Percentiles rank a stretch among this genome's conserved stretches.
phyloP scores from a whole-genome alignment of 2,329 filamentous ascomycete genomes.

The Curvularia eragrostidis region DNA sequence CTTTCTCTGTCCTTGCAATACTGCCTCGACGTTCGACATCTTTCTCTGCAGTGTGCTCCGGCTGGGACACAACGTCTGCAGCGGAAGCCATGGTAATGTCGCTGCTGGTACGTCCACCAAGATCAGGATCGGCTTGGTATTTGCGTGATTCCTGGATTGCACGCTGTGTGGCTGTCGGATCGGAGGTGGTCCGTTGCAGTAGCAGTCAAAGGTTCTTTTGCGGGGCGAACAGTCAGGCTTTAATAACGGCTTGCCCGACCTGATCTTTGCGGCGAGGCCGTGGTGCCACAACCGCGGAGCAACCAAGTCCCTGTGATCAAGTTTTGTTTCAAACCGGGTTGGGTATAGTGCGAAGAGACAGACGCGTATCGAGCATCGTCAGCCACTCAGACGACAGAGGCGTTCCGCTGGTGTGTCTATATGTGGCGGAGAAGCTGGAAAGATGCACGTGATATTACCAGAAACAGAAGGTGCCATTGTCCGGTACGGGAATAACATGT shows the following conservation, averaged over 20 bases:
- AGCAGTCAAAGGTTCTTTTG: neutral
- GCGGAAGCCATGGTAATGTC: constrained; percentile 24
- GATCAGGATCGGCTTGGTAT: neutral
- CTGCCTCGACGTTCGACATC: constrained; percentile 35
- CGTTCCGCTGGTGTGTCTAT: neutral
- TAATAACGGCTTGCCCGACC: neutral
- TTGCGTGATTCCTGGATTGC: neutral
- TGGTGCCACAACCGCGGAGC: constrained; percentile 3
- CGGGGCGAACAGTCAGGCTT: neutral
- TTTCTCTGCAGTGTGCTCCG: constrained; percentile 9
- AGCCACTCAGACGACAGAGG: constrained; percentile 12
- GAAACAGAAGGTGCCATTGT: neutral
- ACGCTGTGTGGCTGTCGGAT: neutral
- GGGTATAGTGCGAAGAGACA: constrained; percentile 1
- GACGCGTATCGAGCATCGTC: neutral
- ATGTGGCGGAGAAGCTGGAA: neutral
- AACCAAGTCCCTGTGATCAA: constrained; percentile 17
- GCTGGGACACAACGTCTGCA: constrained; percentile 5
- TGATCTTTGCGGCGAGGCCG: neutral
- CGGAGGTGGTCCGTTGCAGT: neutral
- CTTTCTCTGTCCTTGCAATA: constrained; percentile 41
- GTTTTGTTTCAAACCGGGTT: constrained; percentile 2
- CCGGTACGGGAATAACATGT: constrained; percentile 2
- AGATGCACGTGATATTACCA: neutral
- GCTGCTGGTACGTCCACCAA: neutral